Evolutionary conservation across 2,329 filamentous ascomycete genomes (phyloP).

Genomic region (Cercospora brassicicola): DNA sequence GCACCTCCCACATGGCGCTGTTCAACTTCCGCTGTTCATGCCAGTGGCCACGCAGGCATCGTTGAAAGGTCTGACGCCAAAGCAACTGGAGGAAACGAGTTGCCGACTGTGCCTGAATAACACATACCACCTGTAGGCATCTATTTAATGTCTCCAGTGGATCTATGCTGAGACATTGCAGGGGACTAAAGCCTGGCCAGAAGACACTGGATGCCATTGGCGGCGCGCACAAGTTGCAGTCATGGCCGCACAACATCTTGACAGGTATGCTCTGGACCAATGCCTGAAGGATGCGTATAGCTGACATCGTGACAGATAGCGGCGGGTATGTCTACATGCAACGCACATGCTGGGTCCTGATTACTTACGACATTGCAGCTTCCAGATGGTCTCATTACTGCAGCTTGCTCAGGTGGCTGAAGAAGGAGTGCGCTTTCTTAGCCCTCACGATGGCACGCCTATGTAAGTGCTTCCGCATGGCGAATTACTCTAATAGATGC

Average conservation of each 20-base stretch:
- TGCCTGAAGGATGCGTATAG: constrained; percentile 38
- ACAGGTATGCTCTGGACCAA: constrained; percentile 58
- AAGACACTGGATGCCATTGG: constrained; percentile 82
- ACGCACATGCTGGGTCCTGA: neutral
- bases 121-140: constrained; percentile 75
- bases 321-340: constrained; percentile 1
- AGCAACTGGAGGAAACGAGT: constrained; percentile 84
- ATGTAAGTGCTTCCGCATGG: constrained; percentile 57
- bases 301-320: constrained; percentile 17
- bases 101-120: constrained; percentile 95
- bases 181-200: constrained; percentile 88
- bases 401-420: constrained; percentile 93
- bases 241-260: constrained; percentile 92
- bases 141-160: neutral
- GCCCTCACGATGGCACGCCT: constrained; percentile 87
- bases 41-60: constrained; percentile 96
- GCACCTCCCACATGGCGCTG: constrained; percentile 85
- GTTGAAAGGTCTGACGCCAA: constrained; percentile 87
- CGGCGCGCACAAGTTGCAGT: constrained; percentile 90
- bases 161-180: constrained; percentile 27
- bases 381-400: constrained; percentile 97
- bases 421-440: constrained; percentile 92
- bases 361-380: constrained; percentile 57
- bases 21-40: constrained; percentile 95
- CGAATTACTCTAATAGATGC: neutral